Evolutionary conservation across 1,284 basidiomycete genomes (phyloP).

Genomic region (Cryptococcus sp.): DNA sequence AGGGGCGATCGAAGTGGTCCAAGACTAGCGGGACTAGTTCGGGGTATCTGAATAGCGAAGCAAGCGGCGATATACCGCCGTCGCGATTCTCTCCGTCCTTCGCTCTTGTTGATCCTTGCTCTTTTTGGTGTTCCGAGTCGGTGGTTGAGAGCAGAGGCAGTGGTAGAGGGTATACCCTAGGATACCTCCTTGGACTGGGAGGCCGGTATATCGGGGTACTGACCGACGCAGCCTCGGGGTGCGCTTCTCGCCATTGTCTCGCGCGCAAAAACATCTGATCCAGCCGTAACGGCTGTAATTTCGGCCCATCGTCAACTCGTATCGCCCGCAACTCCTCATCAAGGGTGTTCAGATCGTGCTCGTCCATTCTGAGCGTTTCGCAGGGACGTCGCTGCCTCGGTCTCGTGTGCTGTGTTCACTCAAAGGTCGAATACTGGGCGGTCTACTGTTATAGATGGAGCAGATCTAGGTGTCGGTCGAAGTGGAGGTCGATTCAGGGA

Average conservation of each 20-base stretch:
- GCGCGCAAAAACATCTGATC: conserved; percentile 44
- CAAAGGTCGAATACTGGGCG: too few species aligned
- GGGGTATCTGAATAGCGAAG: conserved; percentile 34
- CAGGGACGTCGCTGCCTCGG: too few species aligned
- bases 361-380: conserved; percentile 7
- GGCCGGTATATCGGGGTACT: conserved; percentile 12
- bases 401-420: background rate
- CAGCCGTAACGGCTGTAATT: conserved; percentile 30
- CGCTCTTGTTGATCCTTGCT: background rate
- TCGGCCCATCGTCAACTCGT: conserved; percentile 30
- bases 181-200: conserved; percentile 27
- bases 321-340: conserved; percentile 35
- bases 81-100: background rate
- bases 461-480: background rate
- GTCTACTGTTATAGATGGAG: background rate
- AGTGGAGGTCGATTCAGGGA: background rate
- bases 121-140: too few species aligned
- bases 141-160: conserved; percentile 18
- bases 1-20: conserved; percentile 37
- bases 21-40: conserved; percentile 43
- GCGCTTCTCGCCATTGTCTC: conserved; percentile 15
- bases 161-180: conserved; percentile 35
- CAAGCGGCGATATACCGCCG: conserved; percentile 29
- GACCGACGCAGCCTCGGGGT: conserved; percentile 7
- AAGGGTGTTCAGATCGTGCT: conserved; percentile 14